These are phyloP conservation scores for Euptelea pleiosperma DNA, from an alignment of 164 flowering plant species.

Conservation along the genomic window DNA sequence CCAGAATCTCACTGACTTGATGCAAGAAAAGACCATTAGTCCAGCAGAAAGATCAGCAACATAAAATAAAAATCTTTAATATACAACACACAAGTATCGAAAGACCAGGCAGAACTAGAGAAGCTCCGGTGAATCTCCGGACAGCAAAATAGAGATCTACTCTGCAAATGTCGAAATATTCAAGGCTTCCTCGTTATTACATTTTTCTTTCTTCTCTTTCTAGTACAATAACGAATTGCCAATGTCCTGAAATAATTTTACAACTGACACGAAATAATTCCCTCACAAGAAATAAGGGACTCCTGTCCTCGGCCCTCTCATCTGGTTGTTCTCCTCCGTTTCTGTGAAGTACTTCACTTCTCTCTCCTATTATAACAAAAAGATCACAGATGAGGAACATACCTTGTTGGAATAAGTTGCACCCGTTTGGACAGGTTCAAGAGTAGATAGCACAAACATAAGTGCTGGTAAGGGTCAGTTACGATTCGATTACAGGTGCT, in stretches of 20 bases:
- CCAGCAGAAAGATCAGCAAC: too few relatives aligned
- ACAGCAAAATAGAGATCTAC: constrained; percentile 7
- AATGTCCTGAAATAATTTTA: constrained; percentile 24
- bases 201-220: too few relatives aligned
- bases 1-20: too few relatives aligned
- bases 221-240: constrained; percentile 9
- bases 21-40: too few relatives aligned
- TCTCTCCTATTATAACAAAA: constrained; percentile 57
- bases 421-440: too few relatives aligned
- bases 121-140: constrained; percentile 7
- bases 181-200: constrained; percentile 13
- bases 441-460: too few relatives aligned
- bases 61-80: constrained; percentile 4
- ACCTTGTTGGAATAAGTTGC: too few relatives aligned
- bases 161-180: constrained; percentile 2
- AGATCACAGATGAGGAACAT: neutral
- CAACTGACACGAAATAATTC: constrained; percentile 15
- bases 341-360: constrained; percentile 99
- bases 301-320: constrained; percentile 98
- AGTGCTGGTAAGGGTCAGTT: too few relatives aligned
- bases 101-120: too few relatives aligned
- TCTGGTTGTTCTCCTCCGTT: constrained; percentile 98
- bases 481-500: too few relatives aligned
- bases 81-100: constrained; percentile 16
- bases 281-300: constrained; percentile 88